Percentiles rank a stretch among this genome's conserved stretches.
Evolutionary conservation across 1,284 basidiomycete genomes (phyloP).

Genomic region (Fomitiporia mediterranea): DNA sequence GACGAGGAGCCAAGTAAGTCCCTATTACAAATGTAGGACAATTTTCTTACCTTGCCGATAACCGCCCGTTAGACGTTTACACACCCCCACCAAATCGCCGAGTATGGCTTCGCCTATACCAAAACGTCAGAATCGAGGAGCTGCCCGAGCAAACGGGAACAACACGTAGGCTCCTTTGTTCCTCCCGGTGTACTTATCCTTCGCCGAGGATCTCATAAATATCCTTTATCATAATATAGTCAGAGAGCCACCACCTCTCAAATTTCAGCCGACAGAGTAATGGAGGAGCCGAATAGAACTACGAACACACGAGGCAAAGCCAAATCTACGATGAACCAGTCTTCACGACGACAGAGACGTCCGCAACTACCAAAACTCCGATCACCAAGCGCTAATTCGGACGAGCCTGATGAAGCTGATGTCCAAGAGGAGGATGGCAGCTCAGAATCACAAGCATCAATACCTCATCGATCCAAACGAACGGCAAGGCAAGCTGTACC

Average conservation of each 20-base stretch:
- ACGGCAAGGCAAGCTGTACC: not conserved
- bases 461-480: conserved; percentile 5
- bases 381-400: not conserved
- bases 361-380: conserved; percentile 11
- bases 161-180: too few species aligned
- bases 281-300: too few species aligned
- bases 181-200: too few species aligned
- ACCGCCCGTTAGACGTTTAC: conserved; percentile 8
- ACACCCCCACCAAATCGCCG: conserved; percentile 19
- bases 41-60: not conserved
- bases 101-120: conserved; percentile 16
- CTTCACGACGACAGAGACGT: not conserved
- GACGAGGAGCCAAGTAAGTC: conserved; percentile 10
- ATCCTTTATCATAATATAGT: not conserved
- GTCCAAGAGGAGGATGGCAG: conserved; percentile 1
- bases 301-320: conserved; percentile 8
- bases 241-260: not conserved
- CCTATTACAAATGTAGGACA: not conserved
- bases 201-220: not conserved
- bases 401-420: not conserved
- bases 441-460: conserved; percentile 6
- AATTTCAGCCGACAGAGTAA: too few species aligned
- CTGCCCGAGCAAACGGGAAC: conserved; percentile 5
- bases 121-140: conserved; percentile 19
- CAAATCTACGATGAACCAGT: not conserved